phyloP scores from a whole-genome alignment of 768 basidiomycete genomes.

The Boletus rex-veris region DNA sequence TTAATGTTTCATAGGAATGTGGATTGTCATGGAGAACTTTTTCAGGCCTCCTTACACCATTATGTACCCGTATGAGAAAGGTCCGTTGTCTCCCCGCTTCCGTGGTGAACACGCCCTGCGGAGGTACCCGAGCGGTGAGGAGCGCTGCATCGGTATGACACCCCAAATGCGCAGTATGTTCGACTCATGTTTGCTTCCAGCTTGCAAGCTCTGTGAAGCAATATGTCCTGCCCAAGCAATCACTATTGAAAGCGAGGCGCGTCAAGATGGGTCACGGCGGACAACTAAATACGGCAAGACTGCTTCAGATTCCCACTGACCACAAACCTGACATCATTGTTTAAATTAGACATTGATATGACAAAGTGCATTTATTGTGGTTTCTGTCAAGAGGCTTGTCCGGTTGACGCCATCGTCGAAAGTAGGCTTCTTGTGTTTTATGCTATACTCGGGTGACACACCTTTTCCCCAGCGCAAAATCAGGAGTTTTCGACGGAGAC shows the following conservation, averaged over 20 bases:
- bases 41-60: constrained; percentile 97
- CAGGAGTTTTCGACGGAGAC: constrained; percentile 97
- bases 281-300: constrained; percentile 92
- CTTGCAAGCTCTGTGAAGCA: constrained; percentile 98
- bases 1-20: constrained; percentile 70
- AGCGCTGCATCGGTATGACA: constrained; percentile 91
- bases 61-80: constrained; percentile 98
- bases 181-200: constrained; percentile 39
- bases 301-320: neutral
- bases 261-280: constrained; percentile 90
- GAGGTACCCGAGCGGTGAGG: constrained; percentile 95
- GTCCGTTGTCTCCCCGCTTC: constrained; percentile 95
- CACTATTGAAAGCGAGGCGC: constrained; percentile 97
- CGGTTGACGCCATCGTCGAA: constrained; percentile 99
- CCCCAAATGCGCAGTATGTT: neutral
- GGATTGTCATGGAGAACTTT: constrained; percentile 91
- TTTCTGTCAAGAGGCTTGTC: constrained; percentile 99
- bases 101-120: constrained; percentile 97
- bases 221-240: constrained; percentile 99
- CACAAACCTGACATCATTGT: neutral
- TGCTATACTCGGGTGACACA: constrained; percentile 1
- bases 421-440: constrained; percentile 53
- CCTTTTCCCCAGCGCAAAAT: constrained; percentile 74
- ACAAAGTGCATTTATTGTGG: constrained; percentile 99
- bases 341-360: constrained; percentile 88